Base-by-base conservation (phyloP, 441 rosid genomes). In the Pelargonium citronellum region DNA sequence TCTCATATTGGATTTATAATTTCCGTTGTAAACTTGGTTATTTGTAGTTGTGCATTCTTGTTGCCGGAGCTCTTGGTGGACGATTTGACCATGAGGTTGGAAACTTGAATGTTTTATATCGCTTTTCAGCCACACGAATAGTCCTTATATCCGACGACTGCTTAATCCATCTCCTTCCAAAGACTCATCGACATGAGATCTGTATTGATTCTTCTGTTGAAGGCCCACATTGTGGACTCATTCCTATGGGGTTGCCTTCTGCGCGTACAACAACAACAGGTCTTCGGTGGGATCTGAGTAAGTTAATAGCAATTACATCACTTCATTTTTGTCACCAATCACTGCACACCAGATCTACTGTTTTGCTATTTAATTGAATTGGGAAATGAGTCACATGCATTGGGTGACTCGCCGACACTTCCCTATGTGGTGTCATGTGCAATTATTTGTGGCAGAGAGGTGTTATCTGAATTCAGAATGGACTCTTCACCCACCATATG, bases 41-140 rank as follows among this genome's bases (percentile, higher is more conserved):
- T 44, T 65, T 67, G 74, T 83, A 91, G 97, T 81, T 91, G 24
- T 84, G 94, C 81, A 78, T 95, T 81, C 94, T 95, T 79, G 91
- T 84, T 63, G 86, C 85, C 8, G 99, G 97, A 61, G 97, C 99
- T 47, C 92, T 95, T 16, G 99, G 99, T 34, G 99, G 99, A 63
- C 85, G 97, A 63, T 95, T 91, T 73, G 99, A 95, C 74, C 99
- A 95, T 55, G 98, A 95, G 78, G 86, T 87, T 43, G 98, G 97
- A 73, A 92, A 92, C 76, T 76, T 95, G 58, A 95, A 90, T 34
- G 93, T 89, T 65, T 69, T 95, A 3, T 89, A 72, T 75, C 83
- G 71, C 16, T 90, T 92, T 79, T 84, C 90, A 1, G 72, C 79
- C 67, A 57, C 69, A 67, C 81, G 85, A 39, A 84, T 95, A 67